These are phyloP conservation scores for Solanum tarapatanum DNA, from an alignment of 257 asterid genomes.

Conservation along the genomic window DNA sequence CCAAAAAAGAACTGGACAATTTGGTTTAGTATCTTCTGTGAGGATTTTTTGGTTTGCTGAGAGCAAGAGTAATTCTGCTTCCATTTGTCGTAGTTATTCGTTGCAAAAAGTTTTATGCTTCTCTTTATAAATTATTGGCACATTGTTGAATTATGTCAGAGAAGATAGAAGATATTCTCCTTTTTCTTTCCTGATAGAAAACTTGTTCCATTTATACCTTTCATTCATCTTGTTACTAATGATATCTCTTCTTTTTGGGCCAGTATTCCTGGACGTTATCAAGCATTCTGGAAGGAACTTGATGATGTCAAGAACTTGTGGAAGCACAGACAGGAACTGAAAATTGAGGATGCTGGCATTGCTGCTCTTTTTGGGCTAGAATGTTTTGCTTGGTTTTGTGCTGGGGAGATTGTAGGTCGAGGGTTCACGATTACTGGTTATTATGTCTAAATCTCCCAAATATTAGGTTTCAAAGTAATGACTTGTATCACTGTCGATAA, in stretches of 20 bases:
- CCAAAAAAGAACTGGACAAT: background rate
- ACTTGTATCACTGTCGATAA: background rate
- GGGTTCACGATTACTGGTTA: conserved; percentile 21
- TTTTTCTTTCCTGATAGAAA: background rate
- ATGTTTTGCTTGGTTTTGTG: conserved; percentile 19
- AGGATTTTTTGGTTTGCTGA: background rate
- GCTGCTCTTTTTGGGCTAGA: conserved; percentile 21
- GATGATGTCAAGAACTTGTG: conserved; percentile 8
- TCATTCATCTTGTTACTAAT: background rate
- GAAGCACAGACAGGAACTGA: conserved; percentile 17
- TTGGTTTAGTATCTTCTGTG: background rate
- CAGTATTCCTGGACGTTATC: conserved; percentile 18
- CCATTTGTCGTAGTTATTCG: background rate
- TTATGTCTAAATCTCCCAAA: background rate
- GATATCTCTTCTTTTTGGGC: background rate
- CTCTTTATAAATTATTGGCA: background rate
- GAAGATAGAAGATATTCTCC: background rate
- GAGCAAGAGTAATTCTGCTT: background rate
- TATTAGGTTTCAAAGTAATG: background rate
- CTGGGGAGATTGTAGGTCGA: conserved; percentile 19
- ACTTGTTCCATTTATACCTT: background rate
- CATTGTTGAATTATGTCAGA: background rate
- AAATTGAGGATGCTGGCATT: conserved; percentile 24
- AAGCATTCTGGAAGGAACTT: conserved; percentile 13
- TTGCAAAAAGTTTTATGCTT: background rate